Base-by-base conservation (phyloP, 2,329 filamentous ascomycete species). In the Fusarium chlamydosporum region DNA sequence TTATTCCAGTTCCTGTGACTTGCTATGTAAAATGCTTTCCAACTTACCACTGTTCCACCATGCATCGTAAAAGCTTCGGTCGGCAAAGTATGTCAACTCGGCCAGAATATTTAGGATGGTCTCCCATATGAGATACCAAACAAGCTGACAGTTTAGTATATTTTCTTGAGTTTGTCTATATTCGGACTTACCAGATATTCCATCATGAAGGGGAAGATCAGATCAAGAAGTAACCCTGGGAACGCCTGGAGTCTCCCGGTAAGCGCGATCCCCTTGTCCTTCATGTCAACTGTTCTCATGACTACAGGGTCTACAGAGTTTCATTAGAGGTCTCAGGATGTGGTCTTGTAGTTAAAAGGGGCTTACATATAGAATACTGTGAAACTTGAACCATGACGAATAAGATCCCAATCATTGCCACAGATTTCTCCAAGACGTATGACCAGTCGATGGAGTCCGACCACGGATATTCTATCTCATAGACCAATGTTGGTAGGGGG, bases 101-200 rank as follows among this genome's bases (percentile, higher is more conserved):
- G 91, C 92, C 23, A 94, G 82, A 15, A 92, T 86, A 76, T 94
- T 94, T 63, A 94, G 82, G 35, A 90, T 86, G 4, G 87, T 88
- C 77, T 91, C 89, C 92, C 92, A 95, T 68, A 94, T 94, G 29
- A 95, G 85, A 76, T 94, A 94, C 90, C 92, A 95, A 0, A 88
- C 85, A 59, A 93, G 84, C 80, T 83, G 51, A 20, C 13, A 34
- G 6, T 27, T 72, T 29, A 72, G 56, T 37, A 37, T 33, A 29
- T n/a, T n/a, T 13, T 8, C 10, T 18, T 13, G 37, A 31, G 13
- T 29, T 15, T 11, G 4, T n/a, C 1, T 29, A 20, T 13, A 10
- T 3, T 23, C 52, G 9, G 26, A 26, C 78, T 67, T 68, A 84
- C 82, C 53, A 94, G 79, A 65, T 93, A 93, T 76, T 94, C 91